Evolutionary conservation across 345 rosid genomes (phyloP).

Genomic region (Clausena lansium): DNA sequence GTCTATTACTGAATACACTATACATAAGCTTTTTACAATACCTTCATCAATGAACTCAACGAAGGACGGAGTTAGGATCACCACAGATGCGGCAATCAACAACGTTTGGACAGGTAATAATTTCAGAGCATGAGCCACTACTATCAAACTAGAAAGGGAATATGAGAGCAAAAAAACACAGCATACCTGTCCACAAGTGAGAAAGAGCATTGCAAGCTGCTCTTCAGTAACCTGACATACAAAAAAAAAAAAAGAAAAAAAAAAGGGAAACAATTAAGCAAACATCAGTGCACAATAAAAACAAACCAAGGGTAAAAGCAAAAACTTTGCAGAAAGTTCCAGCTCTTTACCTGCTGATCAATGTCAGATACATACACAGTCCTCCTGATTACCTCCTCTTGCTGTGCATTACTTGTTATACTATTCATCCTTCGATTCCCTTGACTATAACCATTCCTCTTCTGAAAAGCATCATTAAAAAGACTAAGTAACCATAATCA

Average conservation of each 20-base stretch:
- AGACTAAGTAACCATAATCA: not conserved
- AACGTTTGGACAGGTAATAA: constrained; percentile 34
- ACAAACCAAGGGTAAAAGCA: not conserved
- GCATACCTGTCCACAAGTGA: constrained; percentile 70
- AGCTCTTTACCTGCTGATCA: constrained; percentile 57
- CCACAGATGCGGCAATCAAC: constrained; percentile 96
- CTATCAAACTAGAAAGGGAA: not conserved
- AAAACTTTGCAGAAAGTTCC: not conserved
- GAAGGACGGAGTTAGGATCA: constrained; percentile 90
- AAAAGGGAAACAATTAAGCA: constrained; percentile 10
- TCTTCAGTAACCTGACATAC: constrained; percentile 77
- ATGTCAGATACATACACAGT: constrained; percentile 86
- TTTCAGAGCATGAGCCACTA: constrained; percentile 5
- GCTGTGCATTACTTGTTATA: constrained; percentile 88
- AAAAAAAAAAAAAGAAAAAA: too few relatives aligned
- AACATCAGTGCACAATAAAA: constrained; percentile 14
- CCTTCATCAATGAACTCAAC: constrained; percentile 95
- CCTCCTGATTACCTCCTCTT: constrained; percentile 79
- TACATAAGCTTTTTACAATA: constrained; percentile 29
- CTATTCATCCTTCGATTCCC: constrained; percentile 75
- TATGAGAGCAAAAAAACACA: not conserved
- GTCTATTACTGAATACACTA: constrained; percentile 4
- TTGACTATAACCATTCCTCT: constrained; percentile 61
- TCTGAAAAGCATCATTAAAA: constrained; percentile 41
- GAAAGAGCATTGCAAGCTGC: constrained; percentile 87